Base-by-base conservation (phyloP, 768 basidiomycete species). In the Strobilomyces confusus region DNA sequence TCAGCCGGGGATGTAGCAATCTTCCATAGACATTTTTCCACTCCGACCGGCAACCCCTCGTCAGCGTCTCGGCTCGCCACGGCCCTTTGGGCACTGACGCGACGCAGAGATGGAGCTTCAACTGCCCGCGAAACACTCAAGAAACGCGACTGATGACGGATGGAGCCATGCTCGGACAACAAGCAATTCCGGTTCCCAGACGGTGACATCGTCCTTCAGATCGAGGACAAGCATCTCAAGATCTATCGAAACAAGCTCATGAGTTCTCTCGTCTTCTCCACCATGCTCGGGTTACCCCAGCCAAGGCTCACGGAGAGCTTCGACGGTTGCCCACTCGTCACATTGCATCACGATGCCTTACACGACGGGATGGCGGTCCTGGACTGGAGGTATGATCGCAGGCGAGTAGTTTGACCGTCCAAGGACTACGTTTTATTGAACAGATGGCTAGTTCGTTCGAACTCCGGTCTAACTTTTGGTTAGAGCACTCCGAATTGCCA, bases 281-380 rank as follows among this genome's bases (percentile, higher is more conserved):
- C 69, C 45, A 75, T 75, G 71, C 59, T 76, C n/a, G 46, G 46
- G 20, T 53, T 75, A 2, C 72, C 72, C 0, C 71, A 69, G 37
- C 70, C 72, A 6, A 48, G 55, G 8, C 51, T 58, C 12, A 52
- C 52, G 9, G 71, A 75, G 23, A 58, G 26, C n/a, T 46, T 68
- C n/a, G 69, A 73, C 33, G 69, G 62, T 3, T 67, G 63, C 37
- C 69, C 72, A 12, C 49, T 64, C 19, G 68, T 73, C n/a, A 48
- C 19, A 9, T 49, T 74, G n/a, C 48, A 52, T 7, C 29, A 41
- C 34, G 69, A 72, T 51, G 46, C 63, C 8, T 42, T 65, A 41
- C 43, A 61, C 2, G 68, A 72, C 50, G 73, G 69, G 71, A 59
- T 57, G 15, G 58, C 64, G 1, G 57, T 61, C 4, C 49, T 75